Evolutionary conservation across 768 basidiomycete genomes (phyloP), one percentile per base, ranked within the genome.

Genomic region (Boletus pseudopeckii): DNA sequence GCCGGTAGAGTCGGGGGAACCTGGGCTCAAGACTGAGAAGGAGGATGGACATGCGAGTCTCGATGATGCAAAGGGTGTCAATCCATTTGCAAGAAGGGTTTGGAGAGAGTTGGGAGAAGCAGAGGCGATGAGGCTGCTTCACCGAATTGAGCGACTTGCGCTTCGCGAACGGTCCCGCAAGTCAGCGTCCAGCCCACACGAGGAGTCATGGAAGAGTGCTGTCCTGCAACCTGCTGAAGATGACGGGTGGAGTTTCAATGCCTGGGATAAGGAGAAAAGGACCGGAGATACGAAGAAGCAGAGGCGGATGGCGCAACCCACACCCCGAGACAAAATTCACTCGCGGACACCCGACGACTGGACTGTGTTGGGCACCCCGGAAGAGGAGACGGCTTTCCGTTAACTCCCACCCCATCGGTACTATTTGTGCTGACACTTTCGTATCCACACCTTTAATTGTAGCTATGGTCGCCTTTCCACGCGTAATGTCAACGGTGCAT

Each of bases 101-200:
- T 80, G 80, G 58, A 69, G 63, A 32, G 71, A 75, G 45, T 50
- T 78, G 10, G 79, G 74, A 20, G 74, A 74, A 18, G 74, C 68
- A n/a, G 80, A 82, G 54, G 77, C 80, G 18, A 80, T 80, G 76
- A 66, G 64, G 8, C 69, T 83, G 38, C 57, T 88, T 28, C 64
- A 69, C 17, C 75, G 74, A 42, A 81, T 88, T 34, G 85, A 88
- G 62, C 68, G 57, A 43, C 64, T 78, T 14, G 66, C 61, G 5
- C 64, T 70, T 7, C 68, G 65, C 48, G 64, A 63, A 2, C 57
- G 58, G 45, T 43, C 57, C 26, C 57, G 61, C 7, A 64, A 60
- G 43, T 24, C 38, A 9, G 45, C 45, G 45, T 43, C 51, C 0
- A 55, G 51, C 24, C 53, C 61, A 1, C 55, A 62, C 33, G 64